phyloP scores from a whole-genome alignment of 495 filamentous ascomycete species.

The Hypoxylon trugodes region DNA sequence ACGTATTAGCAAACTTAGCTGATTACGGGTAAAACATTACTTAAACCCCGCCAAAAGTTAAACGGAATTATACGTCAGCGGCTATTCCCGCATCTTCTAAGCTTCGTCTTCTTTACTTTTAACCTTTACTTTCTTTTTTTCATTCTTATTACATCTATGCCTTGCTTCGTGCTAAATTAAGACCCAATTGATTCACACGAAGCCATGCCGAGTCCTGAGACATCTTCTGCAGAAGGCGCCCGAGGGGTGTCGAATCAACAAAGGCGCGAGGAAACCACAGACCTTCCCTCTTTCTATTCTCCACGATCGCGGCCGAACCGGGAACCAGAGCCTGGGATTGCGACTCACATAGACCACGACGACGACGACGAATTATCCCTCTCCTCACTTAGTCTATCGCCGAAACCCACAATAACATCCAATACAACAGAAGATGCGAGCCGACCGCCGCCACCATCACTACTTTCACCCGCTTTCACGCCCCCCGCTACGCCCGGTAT shows the following conservation, averaged over 20 bases:
- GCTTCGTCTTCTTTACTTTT: too few species aligned
- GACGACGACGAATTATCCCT: constrained; percentile 30
- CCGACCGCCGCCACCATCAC: constrained; percentile 49
- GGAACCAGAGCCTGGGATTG: constrained; percentile 20
- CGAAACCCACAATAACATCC: background rate
- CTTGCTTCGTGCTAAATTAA: constrained; percentile 1
- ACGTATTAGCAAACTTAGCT: too few species aligned
- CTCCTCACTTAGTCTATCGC: constrained; percentile 5
- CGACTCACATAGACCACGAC: constrained; percentile 17
- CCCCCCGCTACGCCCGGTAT: constrained; percentile 79
- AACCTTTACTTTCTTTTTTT: constrained; percentile 1
- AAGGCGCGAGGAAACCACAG: constrained; percentile 40
- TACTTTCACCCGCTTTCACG: constrained; percentile 81
- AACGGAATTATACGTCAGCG: too few species aligned
- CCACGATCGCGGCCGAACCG: constrained; percentile 45
- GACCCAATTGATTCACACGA: constrained; percentile 3
- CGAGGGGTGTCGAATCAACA: background rate
- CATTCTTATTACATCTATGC: too few species aligned
- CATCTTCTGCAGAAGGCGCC: constrained; percentile 9
- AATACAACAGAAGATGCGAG: constrained; percentile 13
- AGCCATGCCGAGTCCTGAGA: constrained; percentile 23
- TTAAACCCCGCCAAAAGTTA: too few species aligned
- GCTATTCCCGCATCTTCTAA: too few species aligned
- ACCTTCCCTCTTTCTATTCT: constrained; percentile 59
- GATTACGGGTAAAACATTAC: too few species aligned